Conservation (phyloP, 805 yeast species). For the Komagataella phaffii region DNA sequence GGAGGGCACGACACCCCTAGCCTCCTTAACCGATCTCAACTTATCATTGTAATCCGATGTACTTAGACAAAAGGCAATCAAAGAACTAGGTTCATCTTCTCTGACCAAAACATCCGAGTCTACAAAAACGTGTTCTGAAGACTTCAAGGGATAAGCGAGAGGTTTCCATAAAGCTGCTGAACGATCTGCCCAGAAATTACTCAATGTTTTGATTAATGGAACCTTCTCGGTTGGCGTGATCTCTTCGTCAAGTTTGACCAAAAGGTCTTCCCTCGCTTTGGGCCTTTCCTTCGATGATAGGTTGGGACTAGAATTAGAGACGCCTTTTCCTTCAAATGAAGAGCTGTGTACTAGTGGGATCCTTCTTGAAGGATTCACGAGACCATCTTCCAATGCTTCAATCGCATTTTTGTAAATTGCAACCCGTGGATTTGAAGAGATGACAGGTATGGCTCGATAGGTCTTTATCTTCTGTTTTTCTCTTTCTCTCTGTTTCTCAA, state of each 20-base stretch:
- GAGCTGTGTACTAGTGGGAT: neutral
- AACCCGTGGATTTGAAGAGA: slow-evolving; percentile 73
- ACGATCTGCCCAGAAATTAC: slow-evolving; percentile 95
- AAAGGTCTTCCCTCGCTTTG: neutral
- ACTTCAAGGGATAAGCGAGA: slow-evolving; percentile 63
- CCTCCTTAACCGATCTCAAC: slow-evolving; percentile 7
- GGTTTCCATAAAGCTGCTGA: slow-evolving; percentile 95
- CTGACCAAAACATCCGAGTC: slow-evolving; percentile 89
- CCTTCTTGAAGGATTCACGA: slow-evolving; percentile 3
- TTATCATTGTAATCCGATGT: slow-evolving; percentile 59
- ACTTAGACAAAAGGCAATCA: slow-evolving; percentile 85
- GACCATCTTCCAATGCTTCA: slow-evolving; percentile 65
- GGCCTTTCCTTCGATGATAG: neutral
- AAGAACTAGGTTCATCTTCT: slow-evolving; percentile 92
- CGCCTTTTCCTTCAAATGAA: neutral
- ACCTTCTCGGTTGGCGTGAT: slow-evolving; percentile 47
- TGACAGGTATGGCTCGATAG: slow-evolving; percentile 56
- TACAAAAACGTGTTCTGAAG: slow-evolving; percentile 82
- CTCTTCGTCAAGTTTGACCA: slow-evolving; percentile 5
- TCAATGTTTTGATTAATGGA: slow-evolving; percentile 68
- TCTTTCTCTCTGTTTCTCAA: slow-evolving; percentile 72
- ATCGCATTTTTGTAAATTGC: slow-evolving; percentile 80
- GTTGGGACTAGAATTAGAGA: neutral
- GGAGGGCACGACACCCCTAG: neutral
- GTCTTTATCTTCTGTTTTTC: slow-evolving; percentile 50